Conservation (phyloP, 768 basidiomycete species). For the Piloderma croceum region DNA sequence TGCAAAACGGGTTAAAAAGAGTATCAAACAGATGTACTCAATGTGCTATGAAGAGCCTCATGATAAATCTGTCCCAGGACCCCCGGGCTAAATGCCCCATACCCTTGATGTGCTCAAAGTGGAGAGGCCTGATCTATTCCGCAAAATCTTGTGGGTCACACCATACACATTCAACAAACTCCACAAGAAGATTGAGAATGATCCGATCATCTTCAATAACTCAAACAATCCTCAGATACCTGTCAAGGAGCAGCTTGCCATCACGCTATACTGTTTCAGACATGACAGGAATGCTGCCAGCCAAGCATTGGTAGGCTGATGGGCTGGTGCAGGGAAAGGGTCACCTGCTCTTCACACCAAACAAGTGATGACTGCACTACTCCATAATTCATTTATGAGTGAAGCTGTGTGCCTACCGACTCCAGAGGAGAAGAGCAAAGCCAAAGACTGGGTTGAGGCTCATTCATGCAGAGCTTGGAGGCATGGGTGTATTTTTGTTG, state of each 20-base stretch:
- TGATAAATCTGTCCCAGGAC: too few species aligned
- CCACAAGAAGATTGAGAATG: constrained; percentile 13
- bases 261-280: constrained; percentile 35
- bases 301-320: constrained; percentile 25
- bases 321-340: constrained; percentile 25
- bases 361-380: constrained; percentile 28
- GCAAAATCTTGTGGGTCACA: constrained; percentile 22
- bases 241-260: constrained; percentile 29
- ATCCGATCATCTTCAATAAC: constrained; percentile 24
- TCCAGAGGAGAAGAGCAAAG: constrained; percentile 28
- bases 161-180: constrained; percentile 34
- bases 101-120: constrained; percentile 18
- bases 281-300: constrained; percentile 35
- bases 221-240: constrained; percentile 23
- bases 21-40: too few species aligned
- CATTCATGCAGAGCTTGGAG: too few species aligned
- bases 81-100: too few species aligned
- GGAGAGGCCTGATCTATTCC: constrained; percentile 24
- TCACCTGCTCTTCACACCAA: constrained; percentile 23
- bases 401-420: constrained; percentile 28
- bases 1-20: too few species aligned
- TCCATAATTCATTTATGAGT: constrained; percentile 18
- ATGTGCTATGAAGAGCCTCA: too few species aligned
- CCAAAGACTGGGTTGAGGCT: constrained; percentile 39
- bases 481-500: too few species aligned